These are phyloP conservation scores for Acorus gramineus DNA, from an alignment of 106 monocot genomes.

Conservation along the genomic window DNA sequence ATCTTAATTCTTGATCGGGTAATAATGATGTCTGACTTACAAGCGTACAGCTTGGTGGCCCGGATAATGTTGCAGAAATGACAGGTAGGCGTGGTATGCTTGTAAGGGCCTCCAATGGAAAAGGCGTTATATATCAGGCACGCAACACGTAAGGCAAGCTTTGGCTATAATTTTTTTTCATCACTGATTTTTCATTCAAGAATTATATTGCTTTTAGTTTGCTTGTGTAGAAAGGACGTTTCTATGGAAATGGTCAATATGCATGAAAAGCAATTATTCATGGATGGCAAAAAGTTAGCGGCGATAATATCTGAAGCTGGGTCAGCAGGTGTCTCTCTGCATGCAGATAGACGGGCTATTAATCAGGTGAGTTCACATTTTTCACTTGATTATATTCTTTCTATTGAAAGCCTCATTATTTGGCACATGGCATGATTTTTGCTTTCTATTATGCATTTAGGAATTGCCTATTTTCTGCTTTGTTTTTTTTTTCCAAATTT, in stretches of 20 bases:
- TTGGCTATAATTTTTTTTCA: conserved; percentile 6
- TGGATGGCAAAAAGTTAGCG: conserved; percentile 91
- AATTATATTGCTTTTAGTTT: not conserved
- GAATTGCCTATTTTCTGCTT: not conserved
- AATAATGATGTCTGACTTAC: no score
- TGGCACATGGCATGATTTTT: not conserved
- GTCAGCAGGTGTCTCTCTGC: conserved; percentile 95
- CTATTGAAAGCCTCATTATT: not conserved
- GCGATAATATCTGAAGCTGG: conserved; percentile 99
- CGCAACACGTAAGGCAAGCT: conserved; percentile 58
- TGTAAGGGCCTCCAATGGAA: conserved; percentile 72
- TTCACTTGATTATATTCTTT: not conserved
- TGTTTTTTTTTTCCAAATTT: no score
- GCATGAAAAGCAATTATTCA: conserved; percentile 93
- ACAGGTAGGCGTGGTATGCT: conserved; percentile 99
- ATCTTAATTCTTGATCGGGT: no score
- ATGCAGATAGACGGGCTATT: conserved; percentile 84
- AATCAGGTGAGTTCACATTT: conserved; percentile 63
- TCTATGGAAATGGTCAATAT: conserved; percentile 99
- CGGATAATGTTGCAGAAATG: conserved; percentile 94
- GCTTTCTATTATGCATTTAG: not conserved
- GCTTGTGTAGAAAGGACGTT: conserved; percentile 73
- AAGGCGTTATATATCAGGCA: conserved; percentile 93
- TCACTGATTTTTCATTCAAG: not conserved
- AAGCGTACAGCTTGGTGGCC: conserved; percentile 69